Conservation (phyloP, 2,329 filamentous ascomycete genomes). For the Parafenestella ontariensis region DNA sequence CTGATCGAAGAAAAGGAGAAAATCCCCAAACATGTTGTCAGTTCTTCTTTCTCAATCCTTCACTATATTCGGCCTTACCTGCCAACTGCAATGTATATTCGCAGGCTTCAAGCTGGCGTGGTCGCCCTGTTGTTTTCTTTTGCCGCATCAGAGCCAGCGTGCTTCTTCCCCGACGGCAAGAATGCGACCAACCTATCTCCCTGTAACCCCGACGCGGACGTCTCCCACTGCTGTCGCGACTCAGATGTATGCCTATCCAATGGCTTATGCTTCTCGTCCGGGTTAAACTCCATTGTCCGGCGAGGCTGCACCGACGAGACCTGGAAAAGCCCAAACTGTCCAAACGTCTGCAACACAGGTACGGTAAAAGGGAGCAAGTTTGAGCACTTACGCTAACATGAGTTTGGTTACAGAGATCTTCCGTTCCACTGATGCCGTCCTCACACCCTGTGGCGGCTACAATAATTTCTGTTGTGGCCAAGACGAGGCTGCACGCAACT, state of each 20-base stretch:
- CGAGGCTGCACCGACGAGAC: slow-evolving; percentile 5
- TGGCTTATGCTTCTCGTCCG: slow-evolving; percentile 5
- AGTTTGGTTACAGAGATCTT: background rate
- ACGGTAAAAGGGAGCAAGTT: background rate
- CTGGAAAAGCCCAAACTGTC: slow-evolving; percentile 1
- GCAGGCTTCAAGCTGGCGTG: background rate
- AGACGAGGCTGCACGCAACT: slow-evolving; percentile 1
- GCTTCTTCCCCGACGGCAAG: slow-evolving; percentile 5
- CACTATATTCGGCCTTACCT: background rate
- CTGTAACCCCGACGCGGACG: background rate
- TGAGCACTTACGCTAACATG: background rate
- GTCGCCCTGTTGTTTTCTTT: background rate
- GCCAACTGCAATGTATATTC: background rate
- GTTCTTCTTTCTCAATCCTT: too few species aligned
- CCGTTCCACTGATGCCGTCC: slow-evolving; percentile 1
- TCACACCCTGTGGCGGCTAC: slow-evolving; percentile 4
- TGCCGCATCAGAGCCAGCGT: background rate
- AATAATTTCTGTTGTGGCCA: slow-evolving; percentile 9
- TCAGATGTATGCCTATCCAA: slow-evolving; percentile 5
- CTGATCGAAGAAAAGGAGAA: background rate
- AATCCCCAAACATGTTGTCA: background rate
- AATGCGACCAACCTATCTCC: background rate
- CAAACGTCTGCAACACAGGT: slow-evolving; percentile 2
- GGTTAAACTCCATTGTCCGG: slow-evolving; percentile 1
- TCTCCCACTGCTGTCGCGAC: slow-evolving; percentile 7